Percentiles rank a stretch among this genome's conserved stretches.
These are phyloP conservation scores for Conidiobolus incongruus DNA, from an alignment of 371 early-diverging fungal genomes.

Conservation along the genomic window DNA sequence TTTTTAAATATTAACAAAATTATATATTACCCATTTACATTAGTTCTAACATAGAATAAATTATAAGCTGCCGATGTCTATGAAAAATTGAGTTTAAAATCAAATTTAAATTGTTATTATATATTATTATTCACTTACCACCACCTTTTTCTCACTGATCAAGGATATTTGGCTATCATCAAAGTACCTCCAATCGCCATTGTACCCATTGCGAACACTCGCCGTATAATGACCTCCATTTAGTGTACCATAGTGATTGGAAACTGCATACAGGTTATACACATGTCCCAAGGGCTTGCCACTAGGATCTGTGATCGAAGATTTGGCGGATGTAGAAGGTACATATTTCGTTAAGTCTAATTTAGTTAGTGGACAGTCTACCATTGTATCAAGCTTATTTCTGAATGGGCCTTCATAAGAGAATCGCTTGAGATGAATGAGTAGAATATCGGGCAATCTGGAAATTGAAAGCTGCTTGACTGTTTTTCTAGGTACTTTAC, in stretches of 20 bases:
- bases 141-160: slow-evolving; percentile 32
- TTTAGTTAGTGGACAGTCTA: slow-evolving; percentile 45
- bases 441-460: slow-evolving; percentile 60
- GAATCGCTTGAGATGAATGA: slow-evolving; percentile 86
- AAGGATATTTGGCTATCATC: slow-evolving; percentile 71
- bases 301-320: not conserved
- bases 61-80: slow-evolving; percentile 6
- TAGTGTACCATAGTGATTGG: slow-evolving; percentile 82
- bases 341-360: slow-evolving; percentile 8
- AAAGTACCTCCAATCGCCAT: slow-evolving; percentile 74
- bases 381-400: slow-evolving; percentile 73
- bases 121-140: slow-evolving; percentile 13
- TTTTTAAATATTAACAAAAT: no score
- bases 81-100: not conserved
- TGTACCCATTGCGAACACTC: slow-evolving; percentile 49
- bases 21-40: no score
- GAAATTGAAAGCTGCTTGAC: slow-evolving; percentile 57
- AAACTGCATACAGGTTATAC: slow-evolving; percentile 82
- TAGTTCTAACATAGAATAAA: slow-evolving; percentile 7
- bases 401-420: slow-evolving; percentile 81
- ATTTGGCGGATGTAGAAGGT: slow-evolving; percentile 3
- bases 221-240: slow-evolving; percentile 93
- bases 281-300: slow-evolving; percentile 5
- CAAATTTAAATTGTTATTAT: not conserved
- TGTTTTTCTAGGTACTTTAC: slow-evolving; percentile 44